phyloP scores from a whole-genome alignment of 352 stramenopile species.

The Globisporangium nunn region DNA sequence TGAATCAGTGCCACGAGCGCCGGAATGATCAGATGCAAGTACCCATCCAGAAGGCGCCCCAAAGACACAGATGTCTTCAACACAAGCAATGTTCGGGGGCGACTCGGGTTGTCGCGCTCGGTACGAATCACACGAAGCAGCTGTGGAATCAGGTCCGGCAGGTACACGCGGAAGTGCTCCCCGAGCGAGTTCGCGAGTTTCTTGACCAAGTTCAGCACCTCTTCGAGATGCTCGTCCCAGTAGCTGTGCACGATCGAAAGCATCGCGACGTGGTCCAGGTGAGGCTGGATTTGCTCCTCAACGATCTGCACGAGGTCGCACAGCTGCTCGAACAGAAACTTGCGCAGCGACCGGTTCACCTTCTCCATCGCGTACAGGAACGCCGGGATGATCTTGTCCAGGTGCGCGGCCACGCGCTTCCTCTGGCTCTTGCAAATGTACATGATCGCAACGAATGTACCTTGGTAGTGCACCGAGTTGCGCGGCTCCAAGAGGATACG shows the following conservation, averaged over 20 bases:
- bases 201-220: slow-evolving; percentile 97
- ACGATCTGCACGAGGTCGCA: slow-evolving; percentile 96
- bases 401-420: slow-evolving; percentile 91
- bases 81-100: slow-evolving; percentile 68
- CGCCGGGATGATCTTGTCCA: slow-evolving; percentile 96
- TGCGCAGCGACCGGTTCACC: slow-evolving; percentile 81
- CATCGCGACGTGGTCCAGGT: slow-evolving; percentile 79
- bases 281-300: slow-evolving; percentile 93
- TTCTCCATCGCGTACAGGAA: slow-evolving; percentile 93
- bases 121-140: slow-evolving; percentile 83
- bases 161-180: slow-evolving; percentile 85
- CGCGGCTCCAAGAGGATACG: slow-evolving; percentile 96
- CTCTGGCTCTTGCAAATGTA: slow-evolving; percentile 98
- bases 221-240: slow-evolving; percentile 91
- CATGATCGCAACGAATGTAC: slow-evolving; percentile 97
- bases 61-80: slow-evolving; percentile 76
- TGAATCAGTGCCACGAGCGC: slow-evolving; percentile 78
- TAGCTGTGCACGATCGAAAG: slow-evolving; percentile 79
- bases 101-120: slow-evolving; percentile 57
- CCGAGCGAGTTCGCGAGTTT: slow-evolving; percentile 81
- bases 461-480: slow-evolving; percentile 95
- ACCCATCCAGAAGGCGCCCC: slow-evolving; percentile 69
- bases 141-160: slow-evolving; percentile 84
- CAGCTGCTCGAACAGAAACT: slow-evolving; percentile 96
- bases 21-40: slow-evolving; percentile 81